A percentile compares a stretch with the other conserved stretches of the same genome.
Evolutionary conservation across 1,284 basidiomycete species (phyloP).

Genomic region (Cryptococcus sp.): DNA sequence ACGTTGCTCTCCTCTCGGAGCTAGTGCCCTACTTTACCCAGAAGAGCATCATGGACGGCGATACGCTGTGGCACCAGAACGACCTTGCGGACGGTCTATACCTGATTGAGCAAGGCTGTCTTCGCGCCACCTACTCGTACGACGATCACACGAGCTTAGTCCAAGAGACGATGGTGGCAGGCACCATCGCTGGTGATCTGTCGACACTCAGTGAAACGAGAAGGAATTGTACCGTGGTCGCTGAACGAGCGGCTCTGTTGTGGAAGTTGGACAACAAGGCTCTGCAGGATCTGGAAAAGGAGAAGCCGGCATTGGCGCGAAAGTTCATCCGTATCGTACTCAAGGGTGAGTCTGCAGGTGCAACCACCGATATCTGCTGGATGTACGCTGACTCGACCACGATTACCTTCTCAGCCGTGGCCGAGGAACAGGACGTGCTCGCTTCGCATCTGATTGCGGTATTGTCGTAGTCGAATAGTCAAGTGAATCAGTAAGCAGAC

Average conservation of each 20-base stretch:
- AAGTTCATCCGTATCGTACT: conserved; percentile 72
- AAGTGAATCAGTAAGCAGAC: too few species aligned
- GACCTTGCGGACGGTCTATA: conserved; percentile 80
- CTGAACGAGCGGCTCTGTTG: conserved; percentile 72
- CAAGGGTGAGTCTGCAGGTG: conserved; percentile 63
- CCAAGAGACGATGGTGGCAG: conserved; percentile 89
- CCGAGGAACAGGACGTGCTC: conserved; percentile 52
- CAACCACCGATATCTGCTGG: not conserved
- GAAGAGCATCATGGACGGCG: conserved; percentile 61
- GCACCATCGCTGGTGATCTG: conserved; percentile 85
- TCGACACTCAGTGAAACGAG: conserved; percentile 72
- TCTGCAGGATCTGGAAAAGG: conserved; percentile 64
- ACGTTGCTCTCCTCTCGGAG: conserved; percentile 48
- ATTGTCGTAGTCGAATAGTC: conserved; percentile 22
- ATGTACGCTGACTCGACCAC: not conserved
- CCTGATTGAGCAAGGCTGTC: conserved; percentile 78
- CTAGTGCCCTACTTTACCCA: conserved; percentile 73
- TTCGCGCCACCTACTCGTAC: conserved; percentile 77
- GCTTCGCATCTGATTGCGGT: conserved; percentile 50
- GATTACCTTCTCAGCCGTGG: conserved; percentile 36
- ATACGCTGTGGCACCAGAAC: conserved; percentile 73
- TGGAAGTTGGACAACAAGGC: conserved; percentile 72
- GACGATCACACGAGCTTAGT: conserved; percentile 66
- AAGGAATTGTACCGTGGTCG: conserved; percentile 81
- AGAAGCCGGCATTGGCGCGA: conserved; percentile 66